Evolutionary conservation across 1,139 yeast species (phyloP).

Genomic region (Zhuliangozyma blackwelliae): DNA sequence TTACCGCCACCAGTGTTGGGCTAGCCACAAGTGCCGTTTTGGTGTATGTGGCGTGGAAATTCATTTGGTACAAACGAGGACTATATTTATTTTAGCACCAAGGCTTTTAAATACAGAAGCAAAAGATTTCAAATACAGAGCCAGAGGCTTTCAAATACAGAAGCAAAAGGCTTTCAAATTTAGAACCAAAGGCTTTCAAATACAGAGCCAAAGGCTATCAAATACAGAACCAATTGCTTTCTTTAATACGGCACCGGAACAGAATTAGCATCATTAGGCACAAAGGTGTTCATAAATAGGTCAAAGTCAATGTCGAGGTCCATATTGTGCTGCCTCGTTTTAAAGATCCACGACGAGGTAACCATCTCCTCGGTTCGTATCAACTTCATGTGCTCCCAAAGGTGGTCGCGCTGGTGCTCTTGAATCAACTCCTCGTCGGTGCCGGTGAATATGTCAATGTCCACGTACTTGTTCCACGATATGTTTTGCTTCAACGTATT

Average conservation of each 20-base stretch:
- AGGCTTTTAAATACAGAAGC: neutral
- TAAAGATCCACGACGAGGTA: constrained; percentile 6
- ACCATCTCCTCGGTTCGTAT: constrained; percentile 5
- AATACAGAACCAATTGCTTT: no score
- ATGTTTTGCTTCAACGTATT: constrained; percentile 8
- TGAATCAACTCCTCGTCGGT: constrained; percentile 6
- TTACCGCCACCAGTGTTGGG: constrained; percentile 28
- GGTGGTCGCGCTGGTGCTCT: constrained; percentile 7
- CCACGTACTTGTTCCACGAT: constrained; percentile 1
- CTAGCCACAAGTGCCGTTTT: constrained; percentile 28
- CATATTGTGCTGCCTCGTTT: neutral
- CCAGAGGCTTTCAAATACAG: no score
- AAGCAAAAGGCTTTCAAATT: no score
- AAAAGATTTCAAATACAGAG: no score
- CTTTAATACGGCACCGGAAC: neutral
- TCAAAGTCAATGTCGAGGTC: constrained; percentile 2
- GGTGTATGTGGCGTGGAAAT: constrained; percentile 30
- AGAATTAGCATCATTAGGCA: neutral
- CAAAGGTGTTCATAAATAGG: neutral
- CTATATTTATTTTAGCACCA: constrained; percentile 15
- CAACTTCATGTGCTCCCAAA: constrained; percentile 6
- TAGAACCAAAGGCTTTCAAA: no score
- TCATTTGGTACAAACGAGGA: constrained; percentile 32
- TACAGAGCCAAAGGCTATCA: no score
- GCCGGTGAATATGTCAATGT: neutral